Conservation (phyloP, 1,139 yeast genomes). For the Yamadazyma oceani region DNA sequence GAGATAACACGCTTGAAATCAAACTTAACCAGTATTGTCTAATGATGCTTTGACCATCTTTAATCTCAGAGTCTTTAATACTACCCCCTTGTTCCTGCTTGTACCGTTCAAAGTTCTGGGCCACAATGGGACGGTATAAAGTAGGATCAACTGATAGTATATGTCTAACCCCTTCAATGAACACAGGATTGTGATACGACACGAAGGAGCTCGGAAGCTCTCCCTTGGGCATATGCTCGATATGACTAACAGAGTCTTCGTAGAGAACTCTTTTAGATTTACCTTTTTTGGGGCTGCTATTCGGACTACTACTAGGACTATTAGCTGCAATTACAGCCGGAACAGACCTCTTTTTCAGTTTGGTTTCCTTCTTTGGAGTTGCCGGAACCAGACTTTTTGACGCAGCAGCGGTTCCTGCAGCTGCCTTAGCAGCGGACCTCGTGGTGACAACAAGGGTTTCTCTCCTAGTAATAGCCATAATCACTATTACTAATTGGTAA, state of each 20-base stretch:
- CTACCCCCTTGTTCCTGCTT: conserved; percentile 20
- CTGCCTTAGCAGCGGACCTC: background rate
- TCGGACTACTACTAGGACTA: conserved; percentile 1
- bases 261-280: conserved; percentile 16
- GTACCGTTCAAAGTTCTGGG: conserved; percentile 32
- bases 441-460: background rate
- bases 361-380: too few species aligned
- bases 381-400: too few species aligned
- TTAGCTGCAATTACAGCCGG: conserved; percentile 2
- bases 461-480: conserved; percentile 1
- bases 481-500: background rate
- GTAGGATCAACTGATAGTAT: conserved; percentile 45
- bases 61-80: conserved; percentile 13
- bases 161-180: conserved; percentile 42
- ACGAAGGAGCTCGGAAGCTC: conserved; percentile 42
- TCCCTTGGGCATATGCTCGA: conserved; percentile 26
- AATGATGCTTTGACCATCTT: conserved; percentile 29
- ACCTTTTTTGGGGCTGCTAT: background rate
- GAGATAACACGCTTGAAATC: conserved; percentile 58
- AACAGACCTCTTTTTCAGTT: conserved; percentile 3
- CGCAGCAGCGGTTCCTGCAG: background rate
- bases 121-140: conserved; percentile 34
- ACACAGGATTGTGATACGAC: conserved; percentile 42
- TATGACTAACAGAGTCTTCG: conserved; percentile 30
- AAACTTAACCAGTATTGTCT: conserved; percentile 42